Conservation (phyloP, 805 yeast species). For the Metschnikowia lachancei region DNA sequence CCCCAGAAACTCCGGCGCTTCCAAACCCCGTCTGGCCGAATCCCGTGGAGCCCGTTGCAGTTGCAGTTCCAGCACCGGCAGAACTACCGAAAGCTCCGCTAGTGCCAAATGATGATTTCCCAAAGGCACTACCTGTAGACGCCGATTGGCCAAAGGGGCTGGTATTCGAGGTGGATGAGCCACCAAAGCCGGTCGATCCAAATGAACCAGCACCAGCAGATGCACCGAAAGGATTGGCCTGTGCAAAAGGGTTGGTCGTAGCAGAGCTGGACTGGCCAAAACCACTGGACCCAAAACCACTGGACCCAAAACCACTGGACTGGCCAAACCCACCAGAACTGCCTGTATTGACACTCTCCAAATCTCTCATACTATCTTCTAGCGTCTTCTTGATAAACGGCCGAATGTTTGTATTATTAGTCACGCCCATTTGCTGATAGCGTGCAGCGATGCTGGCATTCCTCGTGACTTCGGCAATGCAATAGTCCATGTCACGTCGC, state of each 20-base stretch:
- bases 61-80: constrained; percentile 2
- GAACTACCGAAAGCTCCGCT: constrained; percentile 8
- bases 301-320: constrained; percentile 3
- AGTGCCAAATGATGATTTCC: constrained; percentile 3
- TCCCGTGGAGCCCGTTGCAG: not conserved
- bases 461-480: constrained; percentile 31
- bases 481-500: constrained; percentile 18
- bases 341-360: constrained; percentile 1
- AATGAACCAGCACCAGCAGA: constrained; percentile 5
- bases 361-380: constrained; percentile 28
- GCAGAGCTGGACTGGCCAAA: constrained; percentile 15
- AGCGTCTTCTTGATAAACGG: constrained; percentile 31
- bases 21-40: constrained; percentile 1
- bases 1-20: not conserved
- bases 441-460: constrained; percentile 54
- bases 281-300: not conserved
- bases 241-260: constrained; percentile 1
- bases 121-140: constrained; percentile 1
- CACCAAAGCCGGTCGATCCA: constrained; percentile 6
- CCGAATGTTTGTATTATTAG: constrained; percentile 12
- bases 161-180: not conserved
- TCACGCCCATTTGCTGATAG: constrained; percentile 41
- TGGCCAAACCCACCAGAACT: constrained; percentile 6
- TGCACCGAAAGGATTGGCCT: constrained; percentile 2
- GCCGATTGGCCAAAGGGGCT: constrained; percentile 4